Conservation (phyloP, 2,329 filamentous ascomycete species). For the Lasiodiplodia hormozganensis region DNA sequence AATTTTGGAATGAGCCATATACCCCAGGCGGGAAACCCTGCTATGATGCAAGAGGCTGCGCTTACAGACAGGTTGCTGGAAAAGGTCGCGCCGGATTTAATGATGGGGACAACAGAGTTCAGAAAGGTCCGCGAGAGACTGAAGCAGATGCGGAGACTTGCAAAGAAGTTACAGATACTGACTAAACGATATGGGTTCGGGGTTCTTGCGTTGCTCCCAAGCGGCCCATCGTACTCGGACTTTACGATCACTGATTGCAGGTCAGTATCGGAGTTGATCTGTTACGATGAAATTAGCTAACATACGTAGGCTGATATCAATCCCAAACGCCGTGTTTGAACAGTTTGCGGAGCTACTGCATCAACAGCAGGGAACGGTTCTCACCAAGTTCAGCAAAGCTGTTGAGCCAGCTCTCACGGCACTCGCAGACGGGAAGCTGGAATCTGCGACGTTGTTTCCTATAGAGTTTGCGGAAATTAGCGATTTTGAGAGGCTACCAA, state of each 20-base stretch:
- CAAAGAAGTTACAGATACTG: background rate
- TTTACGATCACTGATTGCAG: background rate
- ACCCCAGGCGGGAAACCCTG: background rate
- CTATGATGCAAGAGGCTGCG: background rate
- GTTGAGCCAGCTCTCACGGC: background rate
- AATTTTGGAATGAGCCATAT: background rate
- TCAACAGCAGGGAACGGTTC: background rate
- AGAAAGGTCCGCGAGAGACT: background rate
- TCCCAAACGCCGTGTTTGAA: background rate
- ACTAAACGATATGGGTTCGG: background rate
- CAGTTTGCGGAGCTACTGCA: background rate
- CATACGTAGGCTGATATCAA: background rate
- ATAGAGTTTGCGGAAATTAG: background rate
- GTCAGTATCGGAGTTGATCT: background rate
- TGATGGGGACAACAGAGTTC: background rate
- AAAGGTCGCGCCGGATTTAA: background rate
- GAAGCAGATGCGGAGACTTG: background rate
- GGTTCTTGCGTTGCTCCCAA: background rate
- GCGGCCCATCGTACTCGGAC: background rate
- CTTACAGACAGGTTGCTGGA: background rate
- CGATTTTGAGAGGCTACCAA: background rate
- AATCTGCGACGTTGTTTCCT: background rate
- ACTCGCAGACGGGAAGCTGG: background rate
- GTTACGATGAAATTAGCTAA: background rate
- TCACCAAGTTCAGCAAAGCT: background rate